Base-by-base conservation (phyloP, 73 alveolate species). In the Symbiodinium pilosum region DNA sequence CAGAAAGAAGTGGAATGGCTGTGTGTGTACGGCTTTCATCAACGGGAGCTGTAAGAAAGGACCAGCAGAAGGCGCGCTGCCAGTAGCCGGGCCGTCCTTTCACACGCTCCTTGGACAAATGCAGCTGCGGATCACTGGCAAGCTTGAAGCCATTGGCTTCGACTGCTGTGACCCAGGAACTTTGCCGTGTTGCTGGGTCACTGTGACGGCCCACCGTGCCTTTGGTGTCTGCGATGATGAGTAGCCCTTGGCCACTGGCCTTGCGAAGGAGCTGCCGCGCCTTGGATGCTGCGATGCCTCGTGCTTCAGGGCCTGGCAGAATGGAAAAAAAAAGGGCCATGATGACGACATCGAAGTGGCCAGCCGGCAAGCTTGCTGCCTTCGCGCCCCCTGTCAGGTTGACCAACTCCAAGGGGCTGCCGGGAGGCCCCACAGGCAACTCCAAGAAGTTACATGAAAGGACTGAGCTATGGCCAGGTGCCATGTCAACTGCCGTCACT, bases 51-150 rank as follows among this genome's bases (percentile, higher is more conserved):
- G 97, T 91, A 77, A 85, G 47, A 43, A 91, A 91, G 40, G 88
- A 38, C 97, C 97, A 91, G 43, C 97, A 91, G 52, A 91, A 91
- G 81, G 97, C 36, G 52, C 97, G 97, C 81, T 91, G 97, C 97
- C 97, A 91, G 43, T 91, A 91, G 30, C 97, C 97, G 30, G 77
- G 77, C 47, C 97, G 14, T 20, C 88, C 97, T 52, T 69, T 91
- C 30, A 91, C 88, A 2, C 71, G 77, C 54, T 91, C 97, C 24
- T 52, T 83, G 3, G 97, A 91, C 41, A 91, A 36, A 68, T 91
- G 97, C 52, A 91, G 28, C 52, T 91, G 97, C 2, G 97, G 97
- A 91, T 91, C 97, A 16, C 89, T 91, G 4, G 97, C 97, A 28
- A 91, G 89, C 51, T 68, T n/a, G 54, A 91, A 91, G 87, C 97